phyloP scores from a whole-genome alignment of 331 rosid species.

The Acacia concinna region DNA sequence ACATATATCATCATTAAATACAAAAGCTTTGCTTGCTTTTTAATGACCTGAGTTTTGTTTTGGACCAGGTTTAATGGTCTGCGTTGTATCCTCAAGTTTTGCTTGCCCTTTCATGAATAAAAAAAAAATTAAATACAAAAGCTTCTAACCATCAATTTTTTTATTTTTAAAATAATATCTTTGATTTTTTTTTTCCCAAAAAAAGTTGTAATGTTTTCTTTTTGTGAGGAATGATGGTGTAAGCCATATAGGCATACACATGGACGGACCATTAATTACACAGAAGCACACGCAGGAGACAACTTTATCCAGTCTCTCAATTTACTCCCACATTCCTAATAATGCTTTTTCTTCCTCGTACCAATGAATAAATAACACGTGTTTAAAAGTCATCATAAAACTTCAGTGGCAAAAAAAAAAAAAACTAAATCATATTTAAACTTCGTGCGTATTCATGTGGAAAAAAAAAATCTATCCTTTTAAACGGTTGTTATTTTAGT shows the following conservation, averaged over 20 bases:
- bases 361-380: background rate
- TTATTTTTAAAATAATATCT: no score
- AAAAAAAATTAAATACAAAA: background rate
- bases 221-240: slow-evolving; percentile 4
- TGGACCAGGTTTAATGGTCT: no score
- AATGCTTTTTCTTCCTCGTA: background rate
- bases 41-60: no score
- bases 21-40: no score
- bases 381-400: background rate
- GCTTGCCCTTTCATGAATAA: no score
- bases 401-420: background rate
- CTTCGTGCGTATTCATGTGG: background rate
- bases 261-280: background rate
- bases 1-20: background rate
- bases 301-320: background rate
- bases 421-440: background rate
- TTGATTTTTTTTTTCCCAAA: no score
- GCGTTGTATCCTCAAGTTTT: no score
- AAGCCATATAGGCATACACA: background rate
- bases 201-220: background rate
- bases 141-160: no score
- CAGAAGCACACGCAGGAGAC: background rate
- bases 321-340: background rate
- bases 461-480: background rate
- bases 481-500: background rate